phyloP scores from a whole-genome alignment of 441 rosid genomes.

The Breynia disticha region DNA sequence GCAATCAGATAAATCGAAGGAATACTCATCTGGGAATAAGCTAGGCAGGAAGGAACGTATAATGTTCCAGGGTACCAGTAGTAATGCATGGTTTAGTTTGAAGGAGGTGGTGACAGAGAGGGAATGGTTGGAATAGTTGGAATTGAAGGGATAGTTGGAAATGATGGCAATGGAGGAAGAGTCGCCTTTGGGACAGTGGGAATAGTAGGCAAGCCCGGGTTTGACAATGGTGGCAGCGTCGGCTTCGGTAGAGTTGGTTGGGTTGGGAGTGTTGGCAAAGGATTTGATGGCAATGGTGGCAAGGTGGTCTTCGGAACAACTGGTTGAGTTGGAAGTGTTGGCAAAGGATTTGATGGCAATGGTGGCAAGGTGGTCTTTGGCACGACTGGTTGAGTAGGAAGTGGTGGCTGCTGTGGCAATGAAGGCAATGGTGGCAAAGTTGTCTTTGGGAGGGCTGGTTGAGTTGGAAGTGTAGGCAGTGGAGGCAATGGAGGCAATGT shows the following conservation, averaged over 20 bases:
- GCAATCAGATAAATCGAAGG: too few relatives aligned
- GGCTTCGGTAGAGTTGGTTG: too few relatives aligned
- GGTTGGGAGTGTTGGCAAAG: constrained; percentile 10
- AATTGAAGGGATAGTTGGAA: constrained; percentile 22
- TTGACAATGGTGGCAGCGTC: constrained; percentile 12
- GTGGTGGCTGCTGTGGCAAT: constrained; percentile 4
- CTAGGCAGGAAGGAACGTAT: too few relatives aligned
- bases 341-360: constrained; percentile 12
- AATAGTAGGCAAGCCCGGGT: constrained; percentile 18
- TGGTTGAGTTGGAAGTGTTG: constrained; percentile 10
- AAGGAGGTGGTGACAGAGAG: constrained; percentile 14
- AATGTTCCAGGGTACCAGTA: neutral
- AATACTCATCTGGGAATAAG: too few relatives aligned
- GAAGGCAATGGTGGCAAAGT: constrained; percentile 16
- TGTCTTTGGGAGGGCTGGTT: constrained; percentile 11
- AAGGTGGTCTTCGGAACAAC: constrained; percentile 8
- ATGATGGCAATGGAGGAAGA: constrained; percentile 18
- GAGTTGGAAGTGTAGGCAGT: constrained; percentile 10
- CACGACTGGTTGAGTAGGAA: constrained; percentile 9
- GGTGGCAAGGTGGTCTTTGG: constrained; percentile 12
- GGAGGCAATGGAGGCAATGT: constrained; percentile 10
- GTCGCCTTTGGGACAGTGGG: constrained; percentile 18
- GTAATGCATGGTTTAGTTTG: constrained; percentile 18
- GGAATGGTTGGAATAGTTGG: constrained; percentile 15
- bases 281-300: constrained; percentile 14